Evolutionary conservation across 768 basidiomycete species (phyloP), one percentile per base, ranked within the genome.

Genomic region (Hygrophoropsis aurantiaca): DNA sequence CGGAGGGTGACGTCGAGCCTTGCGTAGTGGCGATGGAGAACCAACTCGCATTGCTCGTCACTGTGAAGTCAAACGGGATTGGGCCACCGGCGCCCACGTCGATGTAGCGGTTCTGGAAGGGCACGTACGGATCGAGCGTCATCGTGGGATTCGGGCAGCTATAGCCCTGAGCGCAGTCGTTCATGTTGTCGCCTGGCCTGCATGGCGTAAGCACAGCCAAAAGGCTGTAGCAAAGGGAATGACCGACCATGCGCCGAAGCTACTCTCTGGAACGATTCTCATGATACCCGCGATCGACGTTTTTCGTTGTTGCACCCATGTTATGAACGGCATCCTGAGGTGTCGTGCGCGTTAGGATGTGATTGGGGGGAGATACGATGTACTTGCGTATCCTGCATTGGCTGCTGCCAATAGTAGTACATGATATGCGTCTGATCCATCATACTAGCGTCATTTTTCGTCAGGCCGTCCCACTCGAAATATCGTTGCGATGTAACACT

Each of bases 381-480:
- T 8, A 64, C 74, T 32, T 44, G 79, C 75, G 77, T 76, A 61
- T 87, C 79, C 11, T 74, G 71, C 77, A 80, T 80, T 4, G 84
- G 83, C 55, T 84, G 82, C 51, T 88, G 85, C 81, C 84, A 85
- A 62, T 87, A 85, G 51, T 74, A 79, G 50, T 82, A 85, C 77
- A 47, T 81, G 57, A 62, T 80, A 72, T 75, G 82, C 15, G 83
- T 82, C 58, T 85, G 84, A 56, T 83, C 81, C 80, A 87, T 84
- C 77, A 87, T 85, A 57, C 75, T 77, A 26, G 1, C 11, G 59
- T 58, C 37, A 56, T 16, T 53, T n/a, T n/a, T n/a, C n/a, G n/a
- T n/a, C n/a, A n/a, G n/a, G n/a, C n/a, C n/a, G n/a, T n/a, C n/a
- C n/a, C n/a, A n/a, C n/a, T n/a, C n/a, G n/a, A n/a, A n/a, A n/a